Base-by-base conservation (phyloP, 1,284 basidiomycete species). In the Anthracocystis walkeri region DNA sequence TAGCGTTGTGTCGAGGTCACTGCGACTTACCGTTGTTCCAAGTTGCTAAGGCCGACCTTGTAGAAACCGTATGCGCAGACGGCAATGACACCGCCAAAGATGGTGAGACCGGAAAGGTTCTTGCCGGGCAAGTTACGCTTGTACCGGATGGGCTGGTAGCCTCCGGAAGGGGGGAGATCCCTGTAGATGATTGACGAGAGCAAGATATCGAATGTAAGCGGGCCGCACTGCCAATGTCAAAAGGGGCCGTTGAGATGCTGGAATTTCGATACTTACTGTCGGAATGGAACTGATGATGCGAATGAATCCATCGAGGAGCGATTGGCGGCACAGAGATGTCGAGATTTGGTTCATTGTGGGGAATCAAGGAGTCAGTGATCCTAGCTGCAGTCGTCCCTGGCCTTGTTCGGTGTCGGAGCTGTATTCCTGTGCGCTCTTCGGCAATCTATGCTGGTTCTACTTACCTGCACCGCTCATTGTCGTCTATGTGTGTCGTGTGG, bases 11-110 rank as follows among this genome's bases (percentile, higher is more conserved):
- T 8, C 16, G 54, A 21, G 40, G 12, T 49, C 29, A 4, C 7
- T 38, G 38, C 35, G 10, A 87, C 92, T 86, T 87, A 97, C 96
- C 93, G 90, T 89, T 91, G 91, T 88, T 99, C 97, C 41, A 94
- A 85, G 86, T 95, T 97, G 65, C 93, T 94, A 88, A 89, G 89
- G 84, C 93, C 95, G 73, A 97, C 87, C 76, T 92, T 90, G 88
- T 93, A 99, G 88, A 98, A 97, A 21, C 96, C 96, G 86, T 91
- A 95, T 20, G 90, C 91, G 87, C 93, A 96, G 80, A 98, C 88
- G 69, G 90, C 91, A 75, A 91, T 90, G 78, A 95, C 91, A 48
- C 91, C 92, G 68, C 90, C 92, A 78, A 99, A 92, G 84, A 98
- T 91, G 77, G 90, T 91, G 63, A 92, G 87, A 35, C 94, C 95